Percentiles rank a stretch among this genome's conserved stretches.
phyloP scores from a whole-genome alignment of 2,329 filamentous ascomycete genomes.

The Furcasterigmium furcatum region DNA sequence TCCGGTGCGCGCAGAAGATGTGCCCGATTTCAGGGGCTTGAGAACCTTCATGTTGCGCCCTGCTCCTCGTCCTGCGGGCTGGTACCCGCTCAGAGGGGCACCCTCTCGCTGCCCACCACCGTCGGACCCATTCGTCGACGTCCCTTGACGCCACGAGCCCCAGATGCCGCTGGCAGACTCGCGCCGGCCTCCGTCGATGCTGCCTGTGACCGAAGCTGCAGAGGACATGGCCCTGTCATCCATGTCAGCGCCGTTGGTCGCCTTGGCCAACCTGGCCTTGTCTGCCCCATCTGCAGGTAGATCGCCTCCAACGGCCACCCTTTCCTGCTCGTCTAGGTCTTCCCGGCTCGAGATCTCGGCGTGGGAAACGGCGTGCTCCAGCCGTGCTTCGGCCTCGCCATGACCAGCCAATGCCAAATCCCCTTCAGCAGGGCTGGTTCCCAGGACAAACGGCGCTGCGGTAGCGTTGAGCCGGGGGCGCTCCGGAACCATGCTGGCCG shows the following conservation, averaged over 20 bases:
- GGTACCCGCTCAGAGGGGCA: conserved; percentile 61
- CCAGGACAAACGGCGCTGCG: conserved; percentile 36
- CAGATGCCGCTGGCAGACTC: conserved; percentile 58
- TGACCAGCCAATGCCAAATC: neutral
- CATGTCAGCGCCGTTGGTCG: neutral
- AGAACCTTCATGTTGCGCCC: conserved; percentile 85
- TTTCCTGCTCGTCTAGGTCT: conserved; percentile 3
- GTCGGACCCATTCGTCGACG: conserved; percentile 39
- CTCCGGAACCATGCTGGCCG: conserved; percentile 51
- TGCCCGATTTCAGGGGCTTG: conserved; percentile 66
- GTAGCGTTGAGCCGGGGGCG: conserved; percentile 57
- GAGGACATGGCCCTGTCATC: neutral
- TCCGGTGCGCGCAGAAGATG: conserved; percentile 41
- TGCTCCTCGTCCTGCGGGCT: conserved; percentile 56
- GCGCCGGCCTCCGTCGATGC: conserved; percentile 25
- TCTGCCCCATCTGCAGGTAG: no score
- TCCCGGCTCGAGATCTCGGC: conserved; percentile 31
- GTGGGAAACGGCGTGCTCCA: conserved; percentile 19
- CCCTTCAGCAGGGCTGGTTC: conserved; percentile 17
- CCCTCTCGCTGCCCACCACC: conserved; percentile 54
- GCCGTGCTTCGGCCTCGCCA: conserved; percentile 14
- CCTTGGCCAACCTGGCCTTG: no score
- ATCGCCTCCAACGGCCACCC: no score
- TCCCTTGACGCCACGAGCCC: conserved; percentile 67
- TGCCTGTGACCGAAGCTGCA: conserved; percentile 3